Evolutionary conservation across 2,329 filamentous ascomycete genomes (phyloP), one percentile per base, ranked within the genome.

Genomic region (Hawksworthiomyces lignivorus): DNA sequence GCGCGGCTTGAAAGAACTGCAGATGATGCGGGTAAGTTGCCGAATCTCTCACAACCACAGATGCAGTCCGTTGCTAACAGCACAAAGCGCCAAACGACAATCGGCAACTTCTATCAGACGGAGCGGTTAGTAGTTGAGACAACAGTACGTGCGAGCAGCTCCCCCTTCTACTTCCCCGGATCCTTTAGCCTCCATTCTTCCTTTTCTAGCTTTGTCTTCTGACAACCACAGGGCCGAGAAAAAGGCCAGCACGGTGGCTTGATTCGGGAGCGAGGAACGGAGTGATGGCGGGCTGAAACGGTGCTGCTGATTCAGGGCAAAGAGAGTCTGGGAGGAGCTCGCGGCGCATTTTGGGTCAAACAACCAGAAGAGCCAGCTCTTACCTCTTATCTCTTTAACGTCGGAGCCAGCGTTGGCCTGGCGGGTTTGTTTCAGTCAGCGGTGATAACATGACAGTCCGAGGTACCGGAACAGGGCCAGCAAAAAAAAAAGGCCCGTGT

Each of bases 31-130:
- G 87, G 90, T 96, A 18, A 8, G 49, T 27, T 8, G 19, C 4
- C 11, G 32, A 8, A 11, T 35, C 17, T 20, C 11, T 39, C 36
- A 26, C 36, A 43, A 34, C 27, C 18, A 18, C 18, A 45, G 22
- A 36, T 44, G 47, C 50, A 31, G 38, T 21, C 7, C 15, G 26
- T 24, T 24, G 15, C 43, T 47, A 40, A 47, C 37, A 8, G 37
- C 34, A 17, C 46, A 54, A 68, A 97, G 92, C 82, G 92, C 60
- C 92, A 97, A 83, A 94, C 90, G 10, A 75, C 92, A 38, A 79
- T 98, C 57, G 94, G 88, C 60, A 86, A 94, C 60, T 97, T 97
- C 67, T 97, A 87, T 68, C 85, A 96, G 65, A 64, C 94, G 48
- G 89, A 97, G 59, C 75, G 80, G 57, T 74, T 98, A 63, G 92